A percentile compares a stretch with the other conserved stretches of the same genome.
phyloP scores from a whole-genome alignment of 1,284 basidiomycete genomes.

The Psilocybe mexicana region DNA sequence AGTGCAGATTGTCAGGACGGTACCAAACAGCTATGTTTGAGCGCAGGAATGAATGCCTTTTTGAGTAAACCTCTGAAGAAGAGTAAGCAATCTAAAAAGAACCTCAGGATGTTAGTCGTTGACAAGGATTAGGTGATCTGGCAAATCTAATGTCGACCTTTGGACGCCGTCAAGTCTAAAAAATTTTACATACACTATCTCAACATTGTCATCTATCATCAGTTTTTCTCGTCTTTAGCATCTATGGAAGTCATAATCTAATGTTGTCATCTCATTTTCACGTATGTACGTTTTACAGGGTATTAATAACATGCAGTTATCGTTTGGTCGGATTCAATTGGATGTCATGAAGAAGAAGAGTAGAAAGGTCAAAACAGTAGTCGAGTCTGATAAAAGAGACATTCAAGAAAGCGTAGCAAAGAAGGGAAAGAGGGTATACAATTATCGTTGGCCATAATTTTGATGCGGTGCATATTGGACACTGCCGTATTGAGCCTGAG shows the following conservation, averaged over 20 bases:
- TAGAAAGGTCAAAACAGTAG: not conserved
- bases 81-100: slow-evolving; percentile 37
- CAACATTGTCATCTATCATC: not conserved
- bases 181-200: not conserved
- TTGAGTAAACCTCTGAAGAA: slow-evolving; percentile 69
- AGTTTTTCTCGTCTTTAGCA: not conserved
- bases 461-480: slow-evolving; percentile 23
- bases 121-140: slow-evolving; percentile 41
- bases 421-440: not conserved
- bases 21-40: slow-evolving; percentile 69
- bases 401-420: not conserved
- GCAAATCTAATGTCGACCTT: slow-evolving; percentile 50
- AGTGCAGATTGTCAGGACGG: slow-evolving; percentile 76
- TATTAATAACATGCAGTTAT: not conserved
- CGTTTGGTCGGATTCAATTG: not conserved
- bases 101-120: not conserved
- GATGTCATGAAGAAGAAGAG: not conserved
- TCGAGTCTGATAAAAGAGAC: not conserved
- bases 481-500: slow-evolving; percentile 32
- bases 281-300: not conserved
- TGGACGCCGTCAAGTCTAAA: slow-evolving; percentile 28
- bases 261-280: not conserved
- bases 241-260: not conserved
- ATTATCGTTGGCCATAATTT: slow-evolving; percentile 18
- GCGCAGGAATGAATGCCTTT: slow-evolving; percentile 73